Conservation (phyloP, 805 yeast species). For the Candida fluviatilis region DNA sequence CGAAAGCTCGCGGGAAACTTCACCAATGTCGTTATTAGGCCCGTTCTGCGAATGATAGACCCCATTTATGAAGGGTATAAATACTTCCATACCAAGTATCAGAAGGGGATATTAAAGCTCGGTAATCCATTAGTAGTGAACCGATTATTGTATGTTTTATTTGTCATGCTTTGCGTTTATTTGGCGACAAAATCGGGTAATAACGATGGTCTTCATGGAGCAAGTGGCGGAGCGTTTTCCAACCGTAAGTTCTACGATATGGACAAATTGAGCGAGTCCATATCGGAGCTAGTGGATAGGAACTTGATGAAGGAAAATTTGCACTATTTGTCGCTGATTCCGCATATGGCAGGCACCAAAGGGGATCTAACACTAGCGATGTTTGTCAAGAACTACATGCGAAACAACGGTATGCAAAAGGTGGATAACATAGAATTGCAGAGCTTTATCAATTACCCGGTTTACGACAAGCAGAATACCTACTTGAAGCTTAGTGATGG, state of each 20-base stretch:
- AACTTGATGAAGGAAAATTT: constrained; percentile 59
- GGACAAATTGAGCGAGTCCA: constrained; percentile 43
- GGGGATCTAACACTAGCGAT: constrained; percentile 75
- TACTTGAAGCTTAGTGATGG: constrained; percentile 28
- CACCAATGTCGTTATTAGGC: constrained; percentile 35
- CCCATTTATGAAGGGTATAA: constrained; percentile 49
- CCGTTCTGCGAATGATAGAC: constrained; percentile 43
- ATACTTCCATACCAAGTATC: constrained; percentile 44
- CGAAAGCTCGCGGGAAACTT: constrained; percentile 32
- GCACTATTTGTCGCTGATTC: constrained; percentile 73
- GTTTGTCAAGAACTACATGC: constrained; percentile 58
- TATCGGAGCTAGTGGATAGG: constrained; percentile 48
- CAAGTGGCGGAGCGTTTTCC: constrained; percentile 38
- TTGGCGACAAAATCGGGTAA: constrained; percentile 55
- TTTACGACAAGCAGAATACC: constrained; percentile 20
- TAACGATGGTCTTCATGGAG: constrained; percentile 34
- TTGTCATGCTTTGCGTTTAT: constrained; percentile 58
- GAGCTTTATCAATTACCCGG: constrained; percentile 66
- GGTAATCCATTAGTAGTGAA: constrained; percentile 86
- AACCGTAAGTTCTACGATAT: constrained; percentile 64
- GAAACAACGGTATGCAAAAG: constrained; percentile 49
- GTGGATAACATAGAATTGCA: constrained; percentile 49
- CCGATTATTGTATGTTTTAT: constrained; percentile 65
- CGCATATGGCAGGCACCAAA: constrained; percentile 83
- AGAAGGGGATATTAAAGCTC: constrained; percentile 53